Percentiles rank a stretch among this genome's conserved stretches.
These are phyloP conservation scores for Chlamydomonas asymmetrica DNA, from an alignment of 139 green algal genomes.

Conservation along the genomic window DNA sequence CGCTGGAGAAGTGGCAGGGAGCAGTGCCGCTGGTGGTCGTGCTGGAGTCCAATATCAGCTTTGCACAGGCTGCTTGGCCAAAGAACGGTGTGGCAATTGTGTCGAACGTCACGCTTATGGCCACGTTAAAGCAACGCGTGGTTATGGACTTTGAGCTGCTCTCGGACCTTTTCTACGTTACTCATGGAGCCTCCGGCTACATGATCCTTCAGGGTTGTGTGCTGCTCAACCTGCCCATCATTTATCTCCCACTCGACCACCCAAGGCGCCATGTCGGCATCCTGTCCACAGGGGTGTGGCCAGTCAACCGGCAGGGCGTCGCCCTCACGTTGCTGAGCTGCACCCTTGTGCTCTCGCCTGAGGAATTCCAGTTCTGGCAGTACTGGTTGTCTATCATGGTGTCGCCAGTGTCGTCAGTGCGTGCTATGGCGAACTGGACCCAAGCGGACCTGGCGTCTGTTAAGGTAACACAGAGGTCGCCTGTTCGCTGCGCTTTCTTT, in stretches of 20 bases:
- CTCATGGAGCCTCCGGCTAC: not conserved
- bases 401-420: conserved; percentile 5
- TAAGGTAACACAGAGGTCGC: no score
- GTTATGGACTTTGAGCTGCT: conserved; percentile 10
- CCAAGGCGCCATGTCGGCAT: conserved; percentile 12
- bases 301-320: conserved; percentile 12
- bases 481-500: no score
- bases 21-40: conserved; percentile 4
- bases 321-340: not conserved
- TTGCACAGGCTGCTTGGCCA: conserved; percentile 1
- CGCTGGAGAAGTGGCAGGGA: not conserved
- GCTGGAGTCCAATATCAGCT: not conserved
- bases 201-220: conserved; percentile 16
- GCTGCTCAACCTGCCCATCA: conserved; percentile 18
- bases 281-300: conserved; percentile 15
- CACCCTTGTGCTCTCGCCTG: conserved; percentile 6
- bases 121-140: not conserved
- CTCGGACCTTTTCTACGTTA: conserved; percentile 18
- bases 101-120: conserved; percentile 13
- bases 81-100: conserved; percentile 3
- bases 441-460: no score
- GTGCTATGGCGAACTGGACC: conserved; percentile 7
- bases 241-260: conserved; percentile 22
- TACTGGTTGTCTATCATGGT: conserved; percentile 26
- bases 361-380: conserved; percentile 27